Percentiles rank a stretch among this genome's conserved stretches.
Evolutionary conservation across 805 yeast species (phyloP).

Genomic region (Deakozyma indianensis): DNA sequence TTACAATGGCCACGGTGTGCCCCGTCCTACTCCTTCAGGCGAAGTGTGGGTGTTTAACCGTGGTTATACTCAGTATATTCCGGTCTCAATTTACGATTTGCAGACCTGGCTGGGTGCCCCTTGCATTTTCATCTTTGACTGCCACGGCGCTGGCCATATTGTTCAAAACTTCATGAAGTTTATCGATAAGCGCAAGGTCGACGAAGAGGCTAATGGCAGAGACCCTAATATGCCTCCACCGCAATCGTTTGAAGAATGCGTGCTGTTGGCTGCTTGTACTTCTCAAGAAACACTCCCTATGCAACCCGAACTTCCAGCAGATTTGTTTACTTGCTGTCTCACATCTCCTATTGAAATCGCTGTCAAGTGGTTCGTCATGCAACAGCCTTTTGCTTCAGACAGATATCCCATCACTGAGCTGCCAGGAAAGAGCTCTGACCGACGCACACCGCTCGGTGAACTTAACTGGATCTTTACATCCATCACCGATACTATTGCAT

Average conservation of each 20-base stretch:
- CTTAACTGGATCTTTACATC: constrained; percentile 97
- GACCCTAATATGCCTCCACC: constrained; percentile 30
- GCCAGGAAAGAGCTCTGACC: constrained; percentile 83
- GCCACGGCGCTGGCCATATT: constrained; percentile 88
- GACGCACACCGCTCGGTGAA: constrained; percentile 92
- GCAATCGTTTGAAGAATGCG: constrained; percentile 56
- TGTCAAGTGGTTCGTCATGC: constrained; percentile 80
- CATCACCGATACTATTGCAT: constrained; percentile 93
- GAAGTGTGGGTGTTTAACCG: constrained; percentile 98
- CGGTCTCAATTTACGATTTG: constrained; percentile 84
- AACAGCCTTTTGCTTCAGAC: constrained; percentile 28
- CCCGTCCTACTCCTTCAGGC: constrained; percentile 90
- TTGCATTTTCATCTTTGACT: constrained; percentile 86
- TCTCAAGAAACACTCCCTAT: constrained; percentile 78
- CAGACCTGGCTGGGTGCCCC: constrained; percentile 99
- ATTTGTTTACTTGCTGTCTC: constrained; percentile 84
- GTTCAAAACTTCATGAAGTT: constrained; percentile 79
- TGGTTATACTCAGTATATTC: constrained; percentile 94
- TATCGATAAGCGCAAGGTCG: constrained; percentile 72
- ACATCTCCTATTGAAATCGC: constrained; percentile 94
- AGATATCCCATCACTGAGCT: constrained; percentile 21
- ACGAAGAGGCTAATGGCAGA: constrained; percentile 31
- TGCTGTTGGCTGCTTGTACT: constrained; percentile 85
- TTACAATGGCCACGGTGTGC: constrained; percentile 97
- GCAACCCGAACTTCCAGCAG: constrained; percentile 93